Conservation (phyloP, 2,329 filamentous ascomycete species). For the Keithomyces neogunnii region DNA sequence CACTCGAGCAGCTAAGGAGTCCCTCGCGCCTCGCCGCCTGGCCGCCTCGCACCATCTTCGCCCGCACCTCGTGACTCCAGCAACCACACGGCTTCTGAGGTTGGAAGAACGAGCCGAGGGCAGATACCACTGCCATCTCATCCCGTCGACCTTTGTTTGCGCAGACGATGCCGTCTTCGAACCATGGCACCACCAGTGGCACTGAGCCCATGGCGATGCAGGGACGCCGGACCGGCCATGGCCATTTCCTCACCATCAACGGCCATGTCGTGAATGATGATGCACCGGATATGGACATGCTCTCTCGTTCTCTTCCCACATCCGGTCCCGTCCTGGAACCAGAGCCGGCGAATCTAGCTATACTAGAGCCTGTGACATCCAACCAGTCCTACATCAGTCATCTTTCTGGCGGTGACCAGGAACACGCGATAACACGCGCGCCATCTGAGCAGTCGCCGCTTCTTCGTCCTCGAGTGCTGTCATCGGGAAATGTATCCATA, state of each 20-base stretch:
- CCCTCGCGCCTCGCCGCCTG: not conserved
- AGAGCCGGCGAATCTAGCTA: conserved; percentile 29
- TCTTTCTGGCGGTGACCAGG: not conserved
- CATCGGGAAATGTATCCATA: conserved; percentile 6
- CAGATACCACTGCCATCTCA: too few relatives aligned
- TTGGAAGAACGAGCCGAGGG: too few relatives aligned
- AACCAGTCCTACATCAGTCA: conserved; percentile 4
- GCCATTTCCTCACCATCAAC: not conserved
- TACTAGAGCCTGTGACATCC: conserved; percentile 22
- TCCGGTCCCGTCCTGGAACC: conserved; percentile 31
- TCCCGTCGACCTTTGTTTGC: too few relatives aligned
- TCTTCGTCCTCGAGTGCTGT: conserved; percentile 6
- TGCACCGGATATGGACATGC: conserved; percentile 10
- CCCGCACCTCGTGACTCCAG: too few relatives aligned
- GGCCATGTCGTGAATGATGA: not conserved
- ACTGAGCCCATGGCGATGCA: not conserved
- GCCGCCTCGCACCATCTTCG: too few relatives aligned
- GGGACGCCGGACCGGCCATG: not conserved
- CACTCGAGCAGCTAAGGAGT: not conserved
- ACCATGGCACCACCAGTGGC: not conserved
- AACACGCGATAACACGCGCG: not conserved
- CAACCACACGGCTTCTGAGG: too few relatives aligned
- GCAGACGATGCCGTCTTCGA: not conserved
- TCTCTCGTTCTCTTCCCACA: conserved; percentile 32
- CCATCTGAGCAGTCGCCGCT: conserved; percentile 18